phyloP scores from a whole-genome alignment of 441 rosid genomes.

The Corymbia citriodora region DNA sequence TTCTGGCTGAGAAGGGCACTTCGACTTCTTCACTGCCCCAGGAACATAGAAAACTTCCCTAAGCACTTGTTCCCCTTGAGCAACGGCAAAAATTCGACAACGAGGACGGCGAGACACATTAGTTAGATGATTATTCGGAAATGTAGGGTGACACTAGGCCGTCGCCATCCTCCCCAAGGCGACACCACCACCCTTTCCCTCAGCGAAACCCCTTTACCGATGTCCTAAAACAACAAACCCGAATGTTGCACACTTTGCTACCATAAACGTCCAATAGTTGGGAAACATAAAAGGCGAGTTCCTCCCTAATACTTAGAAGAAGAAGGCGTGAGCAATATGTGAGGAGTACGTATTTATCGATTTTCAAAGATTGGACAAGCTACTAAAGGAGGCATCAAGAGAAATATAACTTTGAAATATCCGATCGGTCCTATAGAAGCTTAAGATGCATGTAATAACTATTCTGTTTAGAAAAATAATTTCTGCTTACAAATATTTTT shows the following conservation, averaged over 20 bases:
- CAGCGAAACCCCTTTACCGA: neutral
- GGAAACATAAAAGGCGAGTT: neutral
- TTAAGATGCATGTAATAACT: too few species aligned
- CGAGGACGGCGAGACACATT: neutral
- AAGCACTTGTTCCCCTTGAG: neutral
- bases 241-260: fast-evolving
- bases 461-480: too few species aligned
- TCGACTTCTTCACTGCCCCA: neutral
- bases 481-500: too few species aligned
- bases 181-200: neutral
- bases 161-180: neutral
- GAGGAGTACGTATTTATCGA: neutral
- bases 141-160: neutral
- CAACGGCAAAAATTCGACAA: neutral
- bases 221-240: neutral
- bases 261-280: neutral
- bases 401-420: neutral
- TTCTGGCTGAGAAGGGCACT: neutral
- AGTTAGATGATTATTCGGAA: neutral
- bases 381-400: neutral
- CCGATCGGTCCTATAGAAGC: neutral
- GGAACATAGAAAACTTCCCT: neutral
- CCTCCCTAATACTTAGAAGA: neutral
- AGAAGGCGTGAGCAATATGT: neutral
- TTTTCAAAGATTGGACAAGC: neutral